Percentiles rank a stretch among this genome's conserved stretches.
Conservation (phyloP, 768 basidiomycete genomes). For the Rhodotorula sphaerocarpa region DNA sequence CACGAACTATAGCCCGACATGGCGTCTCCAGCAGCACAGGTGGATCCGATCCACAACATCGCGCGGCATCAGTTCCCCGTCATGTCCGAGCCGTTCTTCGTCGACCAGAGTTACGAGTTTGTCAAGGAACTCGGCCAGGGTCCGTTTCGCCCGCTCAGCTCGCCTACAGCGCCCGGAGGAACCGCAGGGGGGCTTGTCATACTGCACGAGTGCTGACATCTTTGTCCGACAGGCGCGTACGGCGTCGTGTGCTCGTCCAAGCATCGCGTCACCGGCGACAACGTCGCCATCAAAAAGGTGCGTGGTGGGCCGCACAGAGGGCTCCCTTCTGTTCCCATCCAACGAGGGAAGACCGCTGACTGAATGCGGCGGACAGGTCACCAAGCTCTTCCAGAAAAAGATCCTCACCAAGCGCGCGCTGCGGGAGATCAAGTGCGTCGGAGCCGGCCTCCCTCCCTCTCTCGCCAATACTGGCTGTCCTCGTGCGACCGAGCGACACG, state of each 20-base stretch:
- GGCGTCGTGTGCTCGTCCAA: slow-evolving; percentile 43
- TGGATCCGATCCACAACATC: slow-evolving; percentile 15
- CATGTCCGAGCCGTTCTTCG: slow-evolving; percentile 75
- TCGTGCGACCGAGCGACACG: too few relatives aligned
- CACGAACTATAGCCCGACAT: too few relatives aligned
- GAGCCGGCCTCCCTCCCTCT: background rate
- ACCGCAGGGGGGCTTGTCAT: too few relatives aligned
- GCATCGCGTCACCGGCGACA: slow-evolving; percentile 72
- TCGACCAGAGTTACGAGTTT: slow-evolving; percentile 82
- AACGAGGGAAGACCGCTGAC: background rate
- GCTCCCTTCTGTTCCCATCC: too few relatives aligned
- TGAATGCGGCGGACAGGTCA: slow-evolving; percentile 36
- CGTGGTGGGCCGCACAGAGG: slow-evolving; percentile 44
- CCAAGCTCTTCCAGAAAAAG: slow-evolving; percentile 51
- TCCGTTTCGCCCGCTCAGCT: background rate
- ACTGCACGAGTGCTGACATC: too few relatives aligned
- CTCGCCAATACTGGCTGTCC: slow-evolving; percentile 24
- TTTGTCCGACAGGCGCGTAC: slow-evolving; percentile 16
- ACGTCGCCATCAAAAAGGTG: slow-evolving; percentile 93
- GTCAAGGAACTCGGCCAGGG: slow-evolving; percentile 74
- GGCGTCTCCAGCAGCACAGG: too few relatives aligned
- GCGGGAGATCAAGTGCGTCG: slow-evolving; percentile 61
- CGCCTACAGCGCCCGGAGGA: too few relatives aligned
- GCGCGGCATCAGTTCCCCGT: slow-evolving; percentile 54
- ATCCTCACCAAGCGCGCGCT: slow-evolving; percentile 95